A percentile compares a stretch with the other conserved stretches of the same genome.
These are phyloP conservation scores for Schizophyllum amplum DNA, from an alignment of 1,284 basidiomycete genomes.

Conservation along the genomic window DNA sequence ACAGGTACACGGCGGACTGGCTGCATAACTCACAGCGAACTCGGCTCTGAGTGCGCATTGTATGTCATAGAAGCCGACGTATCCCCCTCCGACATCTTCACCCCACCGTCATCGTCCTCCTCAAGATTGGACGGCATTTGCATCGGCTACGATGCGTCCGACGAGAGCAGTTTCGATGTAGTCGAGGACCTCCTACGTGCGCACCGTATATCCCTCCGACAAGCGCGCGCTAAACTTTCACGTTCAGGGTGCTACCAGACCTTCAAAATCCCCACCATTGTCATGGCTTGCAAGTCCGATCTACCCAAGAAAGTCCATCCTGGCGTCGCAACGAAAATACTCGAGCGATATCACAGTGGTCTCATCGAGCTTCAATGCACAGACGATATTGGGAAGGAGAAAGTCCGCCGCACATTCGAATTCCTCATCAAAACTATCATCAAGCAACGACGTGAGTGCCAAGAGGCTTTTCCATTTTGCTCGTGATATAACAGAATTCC, in stretches of 20 bases:
- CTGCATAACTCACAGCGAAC: constrained; percentile 28
- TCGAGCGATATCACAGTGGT: constrained; percentile 55
- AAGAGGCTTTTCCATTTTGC: too few relatives aligned
- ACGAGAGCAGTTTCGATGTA: constrained; percentile 49
- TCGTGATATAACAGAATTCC: too few relatives aligned
- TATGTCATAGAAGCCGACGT: constrained; percentile 53
- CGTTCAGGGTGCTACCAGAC: constrained; percentile 48
- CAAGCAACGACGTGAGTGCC: constrained; percentile 41
- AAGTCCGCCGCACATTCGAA: constrained; percentile 59
- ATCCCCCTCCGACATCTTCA: constrained; percentile 8
- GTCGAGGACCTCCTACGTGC: constrained; percentile 58
- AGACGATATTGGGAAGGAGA: constrained; percentile 45
- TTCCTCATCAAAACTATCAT: constrained; percentile 56
- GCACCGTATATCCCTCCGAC: constrained; percentile 17
- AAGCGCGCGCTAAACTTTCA: not conserved
- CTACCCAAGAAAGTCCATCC: constrained; percentile 49
- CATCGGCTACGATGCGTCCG: constrained; percentile 67
- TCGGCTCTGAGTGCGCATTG: constrained; percentile 30
- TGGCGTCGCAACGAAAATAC: constrained; percentile 32
- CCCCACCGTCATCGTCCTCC: constrained; percentile 20
- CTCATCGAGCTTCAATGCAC: constrained; percentile 53
- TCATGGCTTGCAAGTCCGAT: constrained; percentile 73
- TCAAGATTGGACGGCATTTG: constrained; percentile 61
- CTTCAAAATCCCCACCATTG: constrained; percentile 51
- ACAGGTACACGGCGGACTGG: constrained; percentile 45